Conservation (phyloP, 2,329 filamentous ascomycete genomes). For the Fonsecaea multimorphosa region DNA sequence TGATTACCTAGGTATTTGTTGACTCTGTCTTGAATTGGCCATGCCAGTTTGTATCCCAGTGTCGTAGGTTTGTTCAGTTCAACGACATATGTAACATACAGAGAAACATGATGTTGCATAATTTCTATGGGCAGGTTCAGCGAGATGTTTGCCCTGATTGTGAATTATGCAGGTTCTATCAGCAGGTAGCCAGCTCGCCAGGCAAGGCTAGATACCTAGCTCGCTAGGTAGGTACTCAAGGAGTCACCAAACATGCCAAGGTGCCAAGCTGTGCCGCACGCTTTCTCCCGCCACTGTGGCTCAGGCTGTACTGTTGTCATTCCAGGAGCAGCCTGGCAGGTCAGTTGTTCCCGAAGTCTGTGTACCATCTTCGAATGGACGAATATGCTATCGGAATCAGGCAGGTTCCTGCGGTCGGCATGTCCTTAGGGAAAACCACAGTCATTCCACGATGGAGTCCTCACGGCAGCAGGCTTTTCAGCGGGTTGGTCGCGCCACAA, state of each 20-base stretch:
- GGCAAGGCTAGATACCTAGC: no score
- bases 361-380: no score
- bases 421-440: not conserved
- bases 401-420: no score
- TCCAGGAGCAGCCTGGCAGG: not conserved
- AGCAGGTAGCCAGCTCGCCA: no score
- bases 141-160: no score
- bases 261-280: not conserved
- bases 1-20: not conserved
- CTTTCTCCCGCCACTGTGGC: not conserved
- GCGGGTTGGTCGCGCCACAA: conserved; percentile 43
- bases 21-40: not conserved
- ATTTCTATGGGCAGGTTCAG: no score
- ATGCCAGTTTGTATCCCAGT: not conserved
- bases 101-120: no score
- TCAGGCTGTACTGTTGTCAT: not conserved
- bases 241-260: not conserved
- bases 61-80: no score
- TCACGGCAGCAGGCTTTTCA: conserved; percentile 51
- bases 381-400: not conserved
- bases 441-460: conserved; percentile 43
- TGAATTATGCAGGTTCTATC: no score
- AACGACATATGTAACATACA: no score
- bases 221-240: no score
- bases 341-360: not conserved